A percentile compares a stretch with the other conserved stretches of the same genome.
Conservation (phyloP, 345 rosid genomes). For the Carallia brachiata region DNA sequence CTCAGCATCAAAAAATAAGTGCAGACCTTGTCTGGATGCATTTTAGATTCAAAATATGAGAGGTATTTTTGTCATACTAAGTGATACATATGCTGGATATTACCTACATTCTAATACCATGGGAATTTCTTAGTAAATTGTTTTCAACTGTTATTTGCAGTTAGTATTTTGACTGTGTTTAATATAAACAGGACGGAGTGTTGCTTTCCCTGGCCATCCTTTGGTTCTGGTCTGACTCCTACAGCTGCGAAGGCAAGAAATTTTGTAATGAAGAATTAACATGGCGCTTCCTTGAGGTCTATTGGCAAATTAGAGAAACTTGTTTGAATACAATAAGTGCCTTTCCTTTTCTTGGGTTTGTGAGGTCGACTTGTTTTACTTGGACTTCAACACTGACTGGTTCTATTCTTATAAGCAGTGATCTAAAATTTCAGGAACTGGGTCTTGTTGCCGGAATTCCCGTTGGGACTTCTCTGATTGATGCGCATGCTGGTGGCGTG, state of each 20-base stretch:
- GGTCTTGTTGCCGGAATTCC: constrained; percentile 80
- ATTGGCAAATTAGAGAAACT: constrained; percentile 28
- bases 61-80: not conserved
- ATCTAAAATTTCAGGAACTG: constrained; percentile 55
- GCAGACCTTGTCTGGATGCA: not conserved
- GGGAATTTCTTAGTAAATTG: constrained; percentile 2
- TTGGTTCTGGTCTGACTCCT: constrained; percentile 81
- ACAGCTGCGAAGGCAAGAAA: constrained; percentile 89
- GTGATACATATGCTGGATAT: not conserved
- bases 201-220: constrained; percentile 96
- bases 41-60: not conserved
- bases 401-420: constrained; percentile 16
- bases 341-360: constrained; percentile 24
- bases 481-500: constrained; percentile 99
- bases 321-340: constrained; percentile 27
- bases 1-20: not conserved
- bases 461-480: constrained; percentile 87
- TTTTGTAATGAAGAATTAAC: constrained; percentile 41
- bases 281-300: constrained; percentile 43
- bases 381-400: constrained; percentile 3
- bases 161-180: constrained; percentile 14
- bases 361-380: constrained; percentile 17
- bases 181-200: constrained; percentile 74
- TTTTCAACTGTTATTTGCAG: constrained; percentile 2
- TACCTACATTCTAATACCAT: not conserved